Conservation (phyloP, 2,329 filamentous ascomycete genomes). For the Xylaria sp. region DNA sequence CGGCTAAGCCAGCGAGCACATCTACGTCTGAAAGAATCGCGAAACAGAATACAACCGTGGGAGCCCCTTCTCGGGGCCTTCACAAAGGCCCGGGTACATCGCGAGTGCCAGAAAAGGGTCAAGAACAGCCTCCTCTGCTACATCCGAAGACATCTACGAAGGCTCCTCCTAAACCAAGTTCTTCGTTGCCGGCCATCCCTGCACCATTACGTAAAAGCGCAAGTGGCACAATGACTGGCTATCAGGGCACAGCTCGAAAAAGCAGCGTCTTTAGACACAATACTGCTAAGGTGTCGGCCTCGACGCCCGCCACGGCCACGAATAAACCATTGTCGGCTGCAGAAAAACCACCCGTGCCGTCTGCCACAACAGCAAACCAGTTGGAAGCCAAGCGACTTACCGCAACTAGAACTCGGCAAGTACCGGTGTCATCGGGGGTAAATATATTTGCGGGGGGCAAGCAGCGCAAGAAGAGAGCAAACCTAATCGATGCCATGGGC, state of each 20-base stretch:
- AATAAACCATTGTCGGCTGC: conserved; percentile 19
- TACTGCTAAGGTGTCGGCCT: background rate
- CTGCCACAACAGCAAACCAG: conserved; percentile 25
- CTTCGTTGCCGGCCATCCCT: too few relatives aligned
- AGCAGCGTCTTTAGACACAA: conserved; percentile 23
- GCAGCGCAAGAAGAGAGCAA: conserved; percentile 43
- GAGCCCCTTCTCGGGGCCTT: conserved; percentile 5
- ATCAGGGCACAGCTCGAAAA: conserved; percentile 45
- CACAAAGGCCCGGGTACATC: conserved; percentile 7
- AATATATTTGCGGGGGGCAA: conserved; percentile 57
- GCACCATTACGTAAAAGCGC: conserved; percentile 17
- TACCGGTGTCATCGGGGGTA: conserved; percentile 17
- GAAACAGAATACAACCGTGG: conserved; percentile 34
- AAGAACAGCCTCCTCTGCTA: conserved; percentile 1
- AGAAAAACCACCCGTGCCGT: conserved; percentile 2
- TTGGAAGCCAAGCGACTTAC: conserved; percentile 35
- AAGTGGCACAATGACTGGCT: conserved; percentile 38
- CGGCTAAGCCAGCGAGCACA: background rate
- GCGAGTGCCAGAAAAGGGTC: conserved; percentile 14
- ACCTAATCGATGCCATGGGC: conserved; percentile 46
- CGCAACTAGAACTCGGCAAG: conserved; percentile 35
- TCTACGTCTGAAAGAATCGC: background rate
- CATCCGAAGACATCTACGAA: conserved; percentile 20
- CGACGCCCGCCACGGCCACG: background rate
- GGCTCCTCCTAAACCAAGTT: conserved; percentile 8